Evolutionary conservation across 2,329 filamentous ascomycete species (phyloP), one percentile per base, ranked within the genome.

Genomic region (Alternaria angustiovoidea): DNA sequence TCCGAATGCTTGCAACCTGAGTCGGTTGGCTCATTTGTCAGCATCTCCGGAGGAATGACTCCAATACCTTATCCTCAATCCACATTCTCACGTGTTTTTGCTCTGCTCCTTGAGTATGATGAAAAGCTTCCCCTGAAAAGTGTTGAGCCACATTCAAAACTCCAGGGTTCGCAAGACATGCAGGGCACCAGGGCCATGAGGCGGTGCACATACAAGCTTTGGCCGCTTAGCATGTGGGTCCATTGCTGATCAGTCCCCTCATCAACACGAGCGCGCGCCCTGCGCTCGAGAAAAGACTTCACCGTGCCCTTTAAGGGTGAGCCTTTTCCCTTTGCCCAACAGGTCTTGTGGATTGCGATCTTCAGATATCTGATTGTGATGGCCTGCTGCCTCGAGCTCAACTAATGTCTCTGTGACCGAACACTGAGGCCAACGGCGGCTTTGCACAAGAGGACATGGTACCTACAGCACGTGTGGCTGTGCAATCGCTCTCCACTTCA

Each of bases 171-270:
- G 46, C 38, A 51, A 52, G 14, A 39, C 42, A 59, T 60, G 54
- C 65, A 69, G 66, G 65, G 66, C 63, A 51, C 39, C 61, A 69
- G 61, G 63, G 65, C 63, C 48, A 34, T 63, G 58, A 66, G 64
- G 64, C 63, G 55, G 63, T 63, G 64, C 64, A 64, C 51, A 34
- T 20, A 63, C 52, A 64, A 61, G 59, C 64, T 62, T 62, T 47
- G 39, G 22, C 46, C 46, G 41, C 49, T 51, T 66, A 63, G 64
- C 47, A 34, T 51, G 57, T 57, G 59, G 59, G 53, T 57, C 64
- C 46, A 39, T 41, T 51, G 49, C 36, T 51, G 49, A 51, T 51
- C 49, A 20, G 49, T 30, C 49, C 24, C 36, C 24, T 47, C 49
- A 41, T 14, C 11, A 28, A 51, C 36, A 51, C 49, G 24, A 51